Evolutionary conservation across 306 rosid genomes (phyloP), one percentile per base, ranked within the genome.

Genomic region (Arachis hypogaea): DNA sequence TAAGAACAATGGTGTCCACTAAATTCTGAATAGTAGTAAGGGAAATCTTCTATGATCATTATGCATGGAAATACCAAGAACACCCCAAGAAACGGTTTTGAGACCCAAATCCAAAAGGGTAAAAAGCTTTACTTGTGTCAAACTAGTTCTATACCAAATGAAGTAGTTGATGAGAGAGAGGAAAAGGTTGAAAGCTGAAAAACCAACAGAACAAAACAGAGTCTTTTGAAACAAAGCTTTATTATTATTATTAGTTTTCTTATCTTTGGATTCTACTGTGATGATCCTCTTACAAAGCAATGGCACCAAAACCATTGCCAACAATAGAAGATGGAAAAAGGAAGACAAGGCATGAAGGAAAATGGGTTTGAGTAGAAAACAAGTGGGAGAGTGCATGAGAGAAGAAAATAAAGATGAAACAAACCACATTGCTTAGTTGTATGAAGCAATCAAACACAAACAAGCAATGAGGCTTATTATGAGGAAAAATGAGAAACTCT

Each of bases 291-390:
- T 78, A 76, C 78, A 46, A 59, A 69, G 16, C 71, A 70, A 78
- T 12, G 72, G 75, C 36, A 81, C 66, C 2, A 42, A 46, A 63
- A 86, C 66, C 1, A 18, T 63, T 0, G 77, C 5, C 4, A 86
- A 28, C 54, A 86, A 65, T 4, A 81, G 45, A 11, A 83, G 16
- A 63, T 83, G 87, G 43, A 81, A 8, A 42, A 51, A 11, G 10
- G 12, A 58, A 6, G 84, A 78, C 11, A 81, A 11, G 7, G 72
- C 72, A 44, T 81, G 85, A 14, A 81, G 64, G 76, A 75, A 83
- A 83, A 75, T n/a, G 63, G 90, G 84, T 68, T 81, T 42, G 0
- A 72, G 55, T 45, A 81, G 77, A 75, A 83, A 67, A n/a, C 9
- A 66, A 9, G 71, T 6, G 12, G 46, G 46, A 43, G 72, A 11